Evolutionary conservation across 2,329 filamentous ascomycete species (phyloP), one percentile per base, ranked within the genome.

Genomic region (Stylonectria norvegica): DNA sequence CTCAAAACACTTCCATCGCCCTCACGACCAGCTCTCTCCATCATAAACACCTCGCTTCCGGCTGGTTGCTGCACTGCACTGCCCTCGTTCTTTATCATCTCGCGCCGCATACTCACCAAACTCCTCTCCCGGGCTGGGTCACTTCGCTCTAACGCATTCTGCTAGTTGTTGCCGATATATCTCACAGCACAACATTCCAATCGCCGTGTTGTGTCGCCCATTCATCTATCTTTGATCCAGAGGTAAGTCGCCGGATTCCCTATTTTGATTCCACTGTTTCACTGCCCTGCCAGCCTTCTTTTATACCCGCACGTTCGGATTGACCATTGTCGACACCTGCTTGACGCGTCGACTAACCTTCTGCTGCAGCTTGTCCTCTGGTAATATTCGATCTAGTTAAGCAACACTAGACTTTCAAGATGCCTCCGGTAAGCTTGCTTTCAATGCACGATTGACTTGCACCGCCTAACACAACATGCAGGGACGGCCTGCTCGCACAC

Each of bases 401-500:
- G 36, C 51, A 41, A 45, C 22, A 44, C 45, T 53, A 52, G 45
- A 53, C 53, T 34, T 39, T 48, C 50, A 64, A 57, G 34, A 66
- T 65, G 62, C 61, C 63, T 62, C 56, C 58, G 36, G 63, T 66
- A 55, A 61, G 63, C 59, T 34, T 18, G 28, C 20, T 34, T 16
- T 18, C 37, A 53, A 20, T 31, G 36, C 39, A 14, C 17, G 42
- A 20, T 18, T 4, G 16, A 12, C 19, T 29, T 10, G 20, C 33
- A 40, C 27, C 28, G 15, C 6, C 47, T 55, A 43, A 54, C 47
- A 29, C 37, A 28, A 15, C 29, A 28, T 38, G 17, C 72, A 73
- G 85, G 78, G 76, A 73, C 85, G 86, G 68, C 73, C 79, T 63
- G 74, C 81, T 59, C 80, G 85, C 68, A 78, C 82, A 64, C 85